These are phyloP conservation scores for Fusarium devonianum DNA, from an alignment of 2,329 filamentous ascomycete genomes.

Conservation along the genomic window DNA sequence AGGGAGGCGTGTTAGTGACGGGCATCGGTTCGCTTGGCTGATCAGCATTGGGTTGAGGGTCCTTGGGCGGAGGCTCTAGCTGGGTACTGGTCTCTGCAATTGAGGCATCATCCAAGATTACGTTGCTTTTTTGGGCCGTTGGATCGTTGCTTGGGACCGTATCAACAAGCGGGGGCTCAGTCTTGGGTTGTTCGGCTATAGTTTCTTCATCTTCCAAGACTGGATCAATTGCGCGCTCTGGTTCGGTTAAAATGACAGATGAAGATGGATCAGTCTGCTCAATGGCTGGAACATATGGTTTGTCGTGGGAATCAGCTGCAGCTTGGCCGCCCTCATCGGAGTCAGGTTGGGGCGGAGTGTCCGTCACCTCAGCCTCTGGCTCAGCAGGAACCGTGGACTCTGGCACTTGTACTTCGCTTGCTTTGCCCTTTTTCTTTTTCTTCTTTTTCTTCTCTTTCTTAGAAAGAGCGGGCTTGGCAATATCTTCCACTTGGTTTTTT, in stretches of 20 bases:
- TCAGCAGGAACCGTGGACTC: slow-evolving; percentile 1
- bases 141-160: too few relatives aligned
- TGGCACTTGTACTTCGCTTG: not conserved
- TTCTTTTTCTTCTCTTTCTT: slow-evolving; percentile 36
- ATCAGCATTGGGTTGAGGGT: not conserved
- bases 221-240: not conserved
- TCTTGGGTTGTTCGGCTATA: not conserved
- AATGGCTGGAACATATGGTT: not conserved
- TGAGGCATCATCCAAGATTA: not conserved
- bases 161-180: too few relatives aligned
- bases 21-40: not conserved
- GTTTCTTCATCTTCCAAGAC: not conserved
- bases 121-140: not conserved
- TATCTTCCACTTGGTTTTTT: slow-evolving; percentile 20
- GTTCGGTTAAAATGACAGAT: not conserved
- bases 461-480: slow-evolving; percentile 7
- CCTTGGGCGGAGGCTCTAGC: not conserved
- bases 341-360: not conserved
- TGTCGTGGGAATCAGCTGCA: not conserved
- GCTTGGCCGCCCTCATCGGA: not conserved
- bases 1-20: not conserved
- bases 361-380: not conserved
- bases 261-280: not conserved
- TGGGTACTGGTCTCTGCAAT: not conserved
- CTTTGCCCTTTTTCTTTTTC: slow-evolving; percentile 33